Percentiles rank a stretch among this genome's conserved stretches.
These are phyloP conservation scores for Selaginella moellendorffii DNA, from an alignment of 75 land plant genomes.

Conservation along the genomic window DNA sequence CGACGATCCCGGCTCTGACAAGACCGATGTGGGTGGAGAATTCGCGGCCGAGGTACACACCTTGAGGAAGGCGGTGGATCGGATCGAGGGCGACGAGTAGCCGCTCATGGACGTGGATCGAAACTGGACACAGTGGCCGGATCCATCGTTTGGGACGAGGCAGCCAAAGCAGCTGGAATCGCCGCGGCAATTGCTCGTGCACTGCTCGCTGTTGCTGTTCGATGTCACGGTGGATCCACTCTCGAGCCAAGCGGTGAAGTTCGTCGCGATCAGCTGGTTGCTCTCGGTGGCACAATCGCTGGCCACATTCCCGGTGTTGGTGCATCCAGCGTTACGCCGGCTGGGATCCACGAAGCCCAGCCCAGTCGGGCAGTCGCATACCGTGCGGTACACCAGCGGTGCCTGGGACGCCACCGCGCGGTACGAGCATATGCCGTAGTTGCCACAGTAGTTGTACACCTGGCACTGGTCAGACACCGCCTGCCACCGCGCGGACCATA, in stretches of 20 bases:
- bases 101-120: constrained; percentile 31
- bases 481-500: constrained; percentile 31
- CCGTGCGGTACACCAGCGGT: neutral
- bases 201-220: constrained; percentile 12
- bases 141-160: constrained; percentile 44
- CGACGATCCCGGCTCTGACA: neutral
- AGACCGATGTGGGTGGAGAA: constrained; percentile 2
- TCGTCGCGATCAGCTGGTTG: constrained; percentile 4
- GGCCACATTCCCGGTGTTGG: constrained; percentile 16
- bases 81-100: constrained; percentile 32
- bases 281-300: constrained; percentile 19
- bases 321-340: constrained; percentile 46
- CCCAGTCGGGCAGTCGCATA: constrained; percentile 14
- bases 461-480: constrained; percentile 57
- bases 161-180: constrained; percentile 35
- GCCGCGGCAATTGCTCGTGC: constrained; percentile 33
- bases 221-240: neutral
- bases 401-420: no score
- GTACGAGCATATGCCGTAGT: constrained; percentile 54
- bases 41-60: constrained; percentile 34
- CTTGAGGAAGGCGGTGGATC: constrained; percentile 51
- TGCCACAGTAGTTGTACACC: constrained; percentile 60
- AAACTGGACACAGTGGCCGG: constrained; percentile 41
- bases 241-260: neutral
- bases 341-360: constrained; percentile 22